Evolutionary conservation across 768 basidiomycete genomes (phyloP).

Genomic region (Pilatotrama ljubarskyi): DNA sequence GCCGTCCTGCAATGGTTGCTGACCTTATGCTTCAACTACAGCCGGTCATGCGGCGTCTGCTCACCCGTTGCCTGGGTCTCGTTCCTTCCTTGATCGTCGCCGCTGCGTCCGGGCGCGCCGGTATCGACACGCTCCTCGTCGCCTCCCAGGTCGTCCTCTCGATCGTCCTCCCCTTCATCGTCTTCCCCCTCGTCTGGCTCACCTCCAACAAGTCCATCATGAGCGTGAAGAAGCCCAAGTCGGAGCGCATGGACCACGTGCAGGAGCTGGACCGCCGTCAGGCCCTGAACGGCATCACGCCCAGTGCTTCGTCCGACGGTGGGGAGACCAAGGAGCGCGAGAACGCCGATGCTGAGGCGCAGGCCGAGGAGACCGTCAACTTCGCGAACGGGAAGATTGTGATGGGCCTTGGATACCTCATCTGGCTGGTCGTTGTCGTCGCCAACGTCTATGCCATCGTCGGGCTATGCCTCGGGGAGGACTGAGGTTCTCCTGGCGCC

Average conservation of each 20-base stretch:
- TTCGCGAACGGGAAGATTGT: slow-evolving; percentile 61
- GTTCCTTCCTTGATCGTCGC: slow-evolving; percentile 84
- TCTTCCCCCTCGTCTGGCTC: slow-evolving; percentile 77
- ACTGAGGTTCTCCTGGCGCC: not conserved
- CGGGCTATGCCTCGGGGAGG: slow-evolving; percentile 48
- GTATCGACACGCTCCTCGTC: slow-evolving; percentile 80
- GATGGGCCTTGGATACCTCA: slow-evolving; percentile 49
- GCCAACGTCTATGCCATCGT: slow-evolving; percentile 81
- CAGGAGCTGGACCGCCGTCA: not conserved
- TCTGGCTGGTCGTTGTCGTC: slow-evolving; percentile 65
- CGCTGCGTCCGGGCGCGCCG: slow-evolving; percentile 62
- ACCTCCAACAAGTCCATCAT: slow-evolving; percentile 70
- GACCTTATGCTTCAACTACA: slow-evolving; percentile 33
- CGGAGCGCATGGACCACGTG: not conserved
- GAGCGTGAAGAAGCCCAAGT: slow-evolving; percentile 47
- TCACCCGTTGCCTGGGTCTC: slow-evolving; percentile 81
- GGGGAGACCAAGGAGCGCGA: not conserved
- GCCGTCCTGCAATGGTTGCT: slow-evolving; percentile 14
- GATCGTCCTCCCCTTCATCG: slow-evolving; percentile 82
- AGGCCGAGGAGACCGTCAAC: slow-evolving; percentile 47
- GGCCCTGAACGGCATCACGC: not conserved
- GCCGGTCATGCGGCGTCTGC: slow-evolving; percentile 75
- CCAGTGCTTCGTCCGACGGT: not conserved
- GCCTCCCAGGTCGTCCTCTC: slow-evolving; percentile 83
- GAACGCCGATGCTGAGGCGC: slow-evolving; percentile 18